Base-by-base conservation (phyloP, 768 basidiomycete genomes). In the Termitomyces eurrhizus region DNA sequence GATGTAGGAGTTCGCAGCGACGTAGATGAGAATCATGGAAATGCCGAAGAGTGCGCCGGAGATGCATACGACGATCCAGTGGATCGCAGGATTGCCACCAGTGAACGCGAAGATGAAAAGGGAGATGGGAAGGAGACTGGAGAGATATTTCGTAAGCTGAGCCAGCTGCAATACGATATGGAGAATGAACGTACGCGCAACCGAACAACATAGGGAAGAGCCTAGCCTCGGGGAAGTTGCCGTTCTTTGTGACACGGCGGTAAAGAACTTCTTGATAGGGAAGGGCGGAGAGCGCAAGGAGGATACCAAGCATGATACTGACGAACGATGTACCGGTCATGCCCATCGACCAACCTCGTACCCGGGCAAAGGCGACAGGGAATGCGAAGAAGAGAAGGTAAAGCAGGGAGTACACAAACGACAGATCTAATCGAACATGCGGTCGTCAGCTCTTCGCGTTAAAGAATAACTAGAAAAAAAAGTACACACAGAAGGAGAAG, bases 41-140 rank as follows among this genome's bases (percentile, higher is more conserved):
- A 77, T 70, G 9, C 78, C 78, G 60, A 80, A 77, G 35, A 78
- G 58, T 45, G 67, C 68, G 12, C 77, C 76, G 5, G 76, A 67
- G 44, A 78, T 68, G 53, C 75, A 77, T 9, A 62, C 56, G 12
- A 56, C 75, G 18, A 78, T 75, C 71, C 74, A 79, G 64, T 78
- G 73, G 0, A 80, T 73, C 60, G 67, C 67, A 11, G 62, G 42
- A 59, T 75, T 78, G 21, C 69, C 78, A 14, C 78, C 77, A 6
- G 78, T 78, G 66, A 77, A 78, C 0, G 78, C 77, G 59, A 82
- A 78, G 58, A 78, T 71, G 68, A 80, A 78, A 7, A 80, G 71
- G 7, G 77, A 74, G 12, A 70, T 37, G 24, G 79, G 73, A 26
- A 80, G 70, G 21, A 78, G 55, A 45, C 75, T 55, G 12, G 1